Evolutionary conservation across 2,329 filamentous ascomycete species (phyloP).

Genomic region (Penicillium sp.): DNA sequence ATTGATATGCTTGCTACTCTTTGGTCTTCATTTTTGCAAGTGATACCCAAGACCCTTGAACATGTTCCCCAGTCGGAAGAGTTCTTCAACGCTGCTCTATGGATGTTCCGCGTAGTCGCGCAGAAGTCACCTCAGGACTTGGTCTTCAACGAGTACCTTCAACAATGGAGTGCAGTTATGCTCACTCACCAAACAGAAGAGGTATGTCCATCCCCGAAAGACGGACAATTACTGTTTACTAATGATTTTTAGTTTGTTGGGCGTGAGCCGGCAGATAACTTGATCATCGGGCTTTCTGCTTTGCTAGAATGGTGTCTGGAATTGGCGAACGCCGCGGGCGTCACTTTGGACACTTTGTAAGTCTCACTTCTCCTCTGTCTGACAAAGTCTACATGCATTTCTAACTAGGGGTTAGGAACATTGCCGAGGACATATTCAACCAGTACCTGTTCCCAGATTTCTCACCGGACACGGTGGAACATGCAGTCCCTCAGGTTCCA

Average conservation of each 20-base stretch:
- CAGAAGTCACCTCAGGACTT: conserved; percentile 39
- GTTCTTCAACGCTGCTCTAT: conserved; percentile 46
- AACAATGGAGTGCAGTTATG: conserved; percentile 44
- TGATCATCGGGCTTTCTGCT: conserved; percentile 44
- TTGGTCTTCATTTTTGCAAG: conserved; percentile 44
- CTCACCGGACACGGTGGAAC: conserved; percentile 31
- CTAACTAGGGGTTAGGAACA: conserved; percentile 29
- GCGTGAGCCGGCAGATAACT: conserved; percentile 43
- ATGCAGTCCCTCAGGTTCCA: conserved; percentile 42
- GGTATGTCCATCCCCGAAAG: conserved; percentile 24
- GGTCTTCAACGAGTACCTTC: conserved; percentile 42
- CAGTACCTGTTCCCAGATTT: conserved; percentile 64
- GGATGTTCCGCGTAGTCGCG: conserved; percentile 44
- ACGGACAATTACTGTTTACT: conserved; percentile 13
- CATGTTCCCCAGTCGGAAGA: conserved; percentile 44
- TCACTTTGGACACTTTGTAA: conserved; percentile 37
- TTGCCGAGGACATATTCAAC: conserved; percentile 57
- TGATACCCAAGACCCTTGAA: conserved; percentile 40
- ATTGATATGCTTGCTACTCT: conserved; percentile 45
- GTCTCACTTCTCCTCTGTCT: neutral
- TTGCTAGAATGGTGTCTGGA: conserved; percentile 46
- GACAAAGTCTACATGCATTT: neutral
- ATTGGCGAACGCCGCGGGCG: conserved; percentile 34
- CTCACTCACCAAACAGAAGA: conserved; percentile 45
- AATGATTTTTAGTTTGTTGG: conserved; percentile 43